phyloP scores from a whole-genome alignment of 2,329 filamentous ascomycete species.

The Bisporella sp. region DNA sequence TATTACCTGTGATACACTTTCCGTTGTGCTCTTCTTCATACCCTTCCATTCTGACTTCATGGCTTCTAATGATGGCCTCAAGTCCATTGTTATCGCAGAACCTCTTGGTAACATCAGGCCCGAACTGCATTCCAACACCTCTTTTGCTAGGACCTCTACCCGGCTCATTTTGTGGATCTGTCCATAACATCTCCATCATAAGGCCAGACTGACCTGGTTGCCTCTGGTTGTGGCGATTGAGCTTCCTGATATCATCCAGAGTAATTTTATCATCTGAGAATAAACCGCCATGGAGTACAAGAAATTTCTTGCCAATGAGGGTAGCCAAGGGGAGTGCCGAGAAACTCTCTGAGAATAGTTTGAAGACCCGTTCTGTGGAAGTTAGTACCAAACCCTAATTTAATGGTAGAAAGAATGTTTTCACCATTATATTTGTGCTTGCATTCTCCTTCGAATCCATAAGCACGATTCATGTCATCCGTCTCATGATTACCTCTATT shows the following conservation, averaged over 20 bases:
- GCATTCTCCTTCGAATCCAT: constrained; percentile 97
- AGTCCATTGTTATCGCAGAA: constrained; percentile 97
- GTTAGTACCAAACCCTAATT: background rate
- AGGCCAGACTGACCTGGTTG: constrained; percentile 89
- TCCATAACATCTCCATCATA: constrained; percentile 99
- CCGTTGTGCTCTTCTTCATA: constrained; percentile 97
- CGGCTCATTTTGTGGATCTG: constrained; percentile 79
- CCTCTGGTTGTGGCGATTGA: constrained; percentile 83
- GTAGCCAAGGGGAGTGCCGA: constrained; percentile 89
- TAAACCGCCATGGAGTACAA: constrained; percentile 88
- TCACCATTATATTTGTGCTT: constrained; percentile 92
- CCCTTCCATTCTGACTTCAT: constrained; percentile 98
- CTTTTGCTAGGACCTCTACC: constrained; percentile 93
- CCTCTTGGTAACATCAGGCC: constrained; percentile 88
- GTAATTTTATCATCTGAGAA: constrained; percentile 94
- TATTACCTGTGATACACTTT: constrained; percentile 80
- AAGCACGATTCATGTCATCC: constrained; percentile 98
- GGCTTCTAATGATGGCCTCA: constrained; percentile 90
- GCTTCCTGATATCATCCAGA: constrained; percentile 86
- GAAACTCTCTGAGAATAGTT: constrained; percentile 96
- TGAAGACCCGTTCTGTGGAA: constrained; percentile 61
- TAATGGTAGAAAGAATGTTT: constrained; percentile 33
- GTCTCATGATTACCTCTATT: constrained; percentile 99
- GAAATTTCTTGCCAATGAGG: constrained; percentile 81
- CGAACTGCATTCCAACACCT: constrained; percentile 93